A percentile compares a stretch with the other conserved stretches of the same genome.
Conservation (phyloP, 2,329 filamentous ascomycete genomes). For the Verticillium nubilum region DNA sequence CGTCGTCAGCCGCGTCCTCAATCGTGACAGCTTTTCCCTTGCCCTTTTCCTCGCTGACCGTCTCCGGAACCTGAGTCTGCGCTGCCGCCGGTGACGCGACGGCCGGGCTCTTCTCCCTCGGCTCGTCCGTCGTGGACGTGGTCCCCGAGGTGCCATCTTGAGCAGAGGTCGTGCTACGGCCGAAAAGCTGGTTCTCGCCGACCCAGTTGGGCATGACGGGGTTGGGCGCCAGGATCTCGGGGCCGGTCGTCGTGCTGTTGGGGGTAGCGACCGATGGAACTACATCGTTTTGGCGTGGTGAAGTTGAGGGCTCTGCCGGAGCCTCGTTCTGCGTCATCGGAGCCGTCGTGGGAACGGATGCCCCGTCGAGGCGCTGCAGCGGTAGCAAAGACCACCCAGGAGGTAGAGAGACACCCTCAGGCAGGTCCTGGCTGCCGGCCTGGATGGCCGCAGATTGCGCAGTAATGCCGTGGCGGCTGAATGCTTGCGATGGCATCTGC, state of each 20-base stretch:
- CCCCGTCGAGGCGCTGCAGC: constrained; percentile 48
- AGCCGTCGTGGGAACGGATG: constrained; percentile 12
- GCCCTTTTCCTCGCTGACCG: constrained; percentile 23
- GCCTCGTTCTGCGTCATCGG: constrained; percentile 5
- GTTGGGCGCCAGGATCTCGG: constrained; percentile 36
- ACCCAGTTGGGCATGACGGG: constrained; percentile 47
- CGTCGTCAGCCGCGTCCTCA: constrained; percentile 36
- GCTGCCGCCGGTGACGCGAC: background rate
- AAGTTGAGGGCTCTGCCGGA: background rate
- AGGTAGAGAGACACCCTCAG: constrained; percentile 58
- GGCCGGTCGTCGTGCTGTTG: background rate
- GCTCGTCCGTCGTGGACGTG: background rate
- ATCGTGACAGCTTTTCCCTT: constrained; percentile 42
- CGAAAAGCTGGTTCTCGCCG: constrained; percentile 42
- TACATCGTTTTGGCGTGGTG: background rate
- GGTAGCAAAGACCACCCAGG: constrained; percentile 61
- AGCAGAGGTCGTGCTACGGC: constrained; percentile 15
- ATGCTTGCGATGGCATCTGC: constrained; percentile 5
- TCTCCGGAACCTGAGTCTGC: background rate
- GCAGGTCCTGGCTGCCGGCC: constrained; percentile 55
- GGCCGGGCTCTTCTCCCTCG: constrained; percentile 3
- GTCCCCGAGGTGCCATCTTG: background rate
- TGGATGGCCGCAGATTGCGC: constrained; percentile 46
- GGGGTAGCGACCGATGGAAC: background rate
- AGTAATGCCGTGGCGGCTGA: constrained; percentile 39